Evolutionary conservation across 345 rosid species (phyloP).

Genomic region (Brassica juncea): DNA sequence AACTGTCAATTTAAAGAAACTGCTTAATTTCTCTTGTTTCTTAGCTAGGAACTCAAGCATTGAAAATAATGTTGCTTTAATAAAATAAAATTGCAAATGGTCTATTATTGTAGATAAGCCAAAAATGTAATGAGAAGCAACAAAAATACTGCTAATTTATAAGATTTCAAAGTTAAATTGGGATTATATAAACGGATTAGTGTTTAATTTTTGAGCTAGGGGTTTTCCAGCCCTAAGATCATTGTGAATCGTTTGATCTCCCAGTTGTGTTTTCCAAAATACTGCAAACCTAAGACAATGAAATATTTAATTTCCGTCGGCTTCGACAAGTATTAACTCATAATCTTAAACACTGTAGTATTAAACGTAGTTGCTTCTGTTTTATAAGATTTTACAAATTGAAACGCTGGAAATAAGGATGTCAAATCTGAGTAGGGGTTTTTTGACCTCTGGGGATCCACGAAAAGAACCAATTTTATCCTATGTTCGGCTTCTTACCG

Average conservation of each 20-base stretch:
- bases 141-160: not conserved
- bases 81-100: not conserved
- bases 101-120: not conserved
- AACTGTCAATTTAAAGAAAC: not conserved
- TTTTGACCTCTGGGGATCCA: constrained; percentile 39
- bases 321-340: not conserved
- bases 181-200: not conserved
- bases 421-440: constrained; percentile 39
- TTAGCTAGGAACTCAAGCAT: not conserved
- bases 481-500: constrained; percentile 35
- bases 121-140: not conserved
- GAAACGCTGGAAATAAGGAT: not conserved
- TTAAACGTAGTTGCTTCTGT: not conserved
- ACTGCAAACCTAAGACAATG: not conserved
- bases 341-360: not conserved
- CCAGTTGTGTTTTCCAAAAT: not conserved
- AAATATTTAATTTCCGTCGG: not conserved
- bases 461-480: constrained; percentile 23
- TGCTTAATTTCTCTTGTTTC: not conserved
- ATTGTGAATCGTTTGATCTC: not conserved
- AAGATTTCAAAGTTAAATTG: not conserved
- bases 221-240: not conserved
- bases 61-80: not conserved
- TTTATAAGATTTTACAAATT: not conserved
- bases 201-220: constrained; percentile 8